Evolutionary conservation across 2,329 filamentous ascomycete species (phyloP).

Genomic region (Hypoxylon sp.): DNA sequence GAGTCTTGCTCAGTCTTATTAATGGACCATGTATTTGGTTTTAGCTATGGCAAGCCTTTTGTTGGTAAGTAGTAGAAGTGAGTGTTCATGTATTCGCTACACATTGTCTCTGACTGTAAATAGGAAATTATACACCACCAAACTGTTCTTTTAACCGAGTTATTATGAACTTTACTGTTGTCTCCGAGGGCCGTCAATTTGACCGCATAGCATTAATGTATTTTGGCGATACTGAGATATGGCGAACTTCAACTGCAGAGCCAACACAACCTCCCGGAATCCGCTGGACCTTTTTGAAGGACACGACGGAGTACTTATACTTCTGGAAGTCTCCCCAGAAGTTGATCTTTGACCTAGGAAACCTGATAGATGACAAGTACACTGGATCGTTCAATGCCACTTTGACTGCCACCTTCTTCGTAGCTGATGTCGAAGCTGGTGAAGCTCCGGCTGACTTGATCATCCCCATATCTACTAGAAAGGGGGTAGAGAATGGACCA

Average conservation of each 20-base stretch:
- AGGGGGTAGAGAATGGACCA: slow-evolving; percentile 62
- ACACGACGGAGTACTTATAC: slow-evolving; percentile 73
- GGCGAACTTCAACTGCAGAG: slow-evolving; percentile 77
- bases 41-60: slow-evolving; percentile 46
- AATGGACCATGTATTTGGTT: slow-evolving; percentile 47
- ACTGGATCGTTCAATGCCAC: slow-evolving; percentile 74
- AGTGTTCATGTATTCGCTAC: slow-evolving; percentile 6
- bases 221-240: slow-evolving; percentile 75
- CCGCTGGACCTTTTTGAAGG: slow-evolving; percentile 75
- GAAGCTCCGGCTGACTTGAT: slow-evolving; percentile 72
- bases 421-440: slow-evolving; percentile 55
- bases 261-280: slow-evolving; percentile 71
- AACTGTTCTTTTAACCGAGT: slow-evolving; percentile 74
- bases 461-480: slow-evolving; percentile 73
- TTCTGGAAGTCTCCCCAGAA: slow-evolving; percentile 73
- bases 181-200: slow-evolving; percentile 73
- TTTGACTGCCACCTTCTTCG: slow-evolving; percentile 73
- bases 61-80: slow-evolving; percentile 43
- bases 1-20: slow-evolving; percentile 38
- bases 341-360: slow-evolving; percentile 77
- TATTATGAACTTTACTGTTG: slow-evolving; percentile 76
- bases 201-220: slow-evolving; percentile 76
- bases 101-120: slow-evolving; percentile 33
- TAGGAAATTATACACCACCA: slow-evolving; percentile 71
- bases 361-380: slow-evolving; percentile 71